phyloP scores from a whole-genome alignment of 805 yeast genomes.

The Candida insectalens region DNA sequence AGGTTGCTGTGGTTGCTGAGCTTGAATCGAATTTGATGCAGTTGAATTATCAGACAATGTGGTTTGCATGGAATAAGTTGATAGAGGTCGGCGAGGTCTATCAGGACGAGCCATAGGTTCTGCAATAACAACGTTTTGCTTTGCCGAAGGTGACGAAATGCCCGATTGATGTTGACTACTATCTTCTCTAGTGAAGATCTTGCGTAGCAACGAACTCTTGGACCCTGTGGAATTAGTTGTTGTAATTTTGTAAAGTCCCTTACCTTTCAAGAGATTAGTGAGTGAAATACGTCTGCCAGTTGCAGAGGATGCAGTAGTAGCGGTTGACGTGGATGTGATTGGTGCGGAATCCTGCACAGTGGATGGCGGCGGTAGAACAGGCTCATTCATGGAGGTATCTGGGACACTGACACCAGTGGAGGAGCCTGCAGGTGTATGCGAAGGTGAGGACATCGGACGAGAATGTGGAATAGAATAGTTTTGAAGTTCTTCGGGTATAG shows the following conservation, averaged over 20 bases:
- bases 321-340: background rate
- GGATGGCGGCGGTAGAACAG: background rate
- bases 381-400: background rate
- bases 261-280: too few species aligned
- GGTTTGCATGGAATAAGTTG: slow-evolving; percentile 40
- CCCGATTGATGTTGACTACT: too few species aligned
- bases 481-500: too few species aligned
- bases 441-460: too few species aligned
- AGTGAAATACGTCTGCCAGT: too few species aligned
- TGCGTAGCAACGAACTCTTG: background rate
- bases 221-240: too few species aligned
- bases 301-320: slow-evolving; percentile 1
- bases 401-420: too few species aligned
- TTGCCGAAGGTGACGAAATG: too few species aligned
- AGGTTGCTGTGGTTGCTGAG: background rate
- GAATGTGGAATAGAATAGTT: too few species aligned
- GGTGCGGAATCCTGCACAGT: background rate
- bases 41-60: slow-evolving; percentile 44
- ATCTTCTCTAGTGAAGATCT: slow-evolving; percentile 1
- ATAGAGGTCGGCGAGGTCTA: slow-evolving; percentile 43
- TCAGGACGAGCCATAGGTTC: slow-evolving; percentile 11
- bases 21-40: slow-evolving; percentile 26
- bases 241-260: too few species aligned
- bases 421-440: too few species aligned
- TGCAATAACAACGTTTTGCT: too few species aligned